Evolutionary conservation across 2,329 filamentous ascomycete genomes (phyloP).

Genomic region (Ambrosiella cleistominuta): DNA sequence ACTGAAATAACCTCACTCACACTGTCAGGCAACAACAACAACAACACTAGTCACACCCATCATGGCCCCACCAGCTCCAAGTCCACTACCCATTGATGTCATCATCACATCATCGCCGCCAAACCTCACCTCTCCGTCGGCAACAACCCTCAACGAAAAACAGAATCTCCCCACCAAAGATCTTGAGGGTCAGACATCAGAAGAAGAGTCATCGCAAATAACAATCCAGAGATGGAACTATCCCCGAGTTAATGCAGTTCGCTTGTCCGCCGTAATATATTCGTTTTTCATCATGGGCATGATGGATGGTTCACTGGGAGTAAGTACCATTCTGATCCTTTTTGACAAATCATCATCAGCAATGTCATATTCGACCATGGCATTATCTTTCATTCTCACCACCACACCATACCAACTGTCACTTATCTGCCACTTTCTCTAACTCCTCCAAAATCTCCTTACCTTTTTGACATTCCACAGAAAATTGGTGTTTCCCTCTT

Average conservation of each 20-base stretch:
- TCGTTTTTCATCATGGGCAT: conserved; percentile 48
- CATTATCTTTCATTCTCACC: background rate
- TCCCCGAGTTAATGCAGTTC: conserved; percentile 39
- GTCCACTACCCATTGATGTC: background rate
- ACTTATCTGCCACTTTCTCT: no score
- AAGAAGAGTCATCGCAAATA: conserved; percentile 7
- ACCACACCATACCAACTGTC: no score
- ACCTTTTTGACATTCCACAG: no score
- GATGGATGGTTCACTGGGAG: conserved; percentile 49
- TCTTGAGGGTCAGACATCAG: background rate
- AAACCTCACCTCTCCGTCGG: background rate
- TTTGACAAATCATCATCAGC: background rate
- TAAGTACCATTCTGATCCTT: conserved; percentile 20
- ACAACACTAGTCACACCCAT: background rate
- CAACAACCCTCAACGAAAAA: conserved; percentile 6
- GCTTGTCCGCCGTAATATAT: conserved; percentile 41
- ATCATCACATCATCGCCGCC: background rate
- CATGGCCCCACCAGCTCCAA: background rate
- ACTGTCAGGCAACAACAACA: background rate
- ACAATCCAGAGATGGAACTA: conserved; percentile 43
- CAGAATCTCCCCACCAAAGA: background rate
- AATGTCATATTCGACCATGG: background rate
- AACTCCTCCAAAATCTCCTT: no score
- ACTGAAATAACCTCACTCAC: background rate
- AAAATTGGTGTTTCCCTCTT: no score